These are phyloP conservation scores for Colletotrichum sp. DNA, from an alignment of 2,329 filamentous ascomycete genomes.

Conservation along the genomic window DNA sequence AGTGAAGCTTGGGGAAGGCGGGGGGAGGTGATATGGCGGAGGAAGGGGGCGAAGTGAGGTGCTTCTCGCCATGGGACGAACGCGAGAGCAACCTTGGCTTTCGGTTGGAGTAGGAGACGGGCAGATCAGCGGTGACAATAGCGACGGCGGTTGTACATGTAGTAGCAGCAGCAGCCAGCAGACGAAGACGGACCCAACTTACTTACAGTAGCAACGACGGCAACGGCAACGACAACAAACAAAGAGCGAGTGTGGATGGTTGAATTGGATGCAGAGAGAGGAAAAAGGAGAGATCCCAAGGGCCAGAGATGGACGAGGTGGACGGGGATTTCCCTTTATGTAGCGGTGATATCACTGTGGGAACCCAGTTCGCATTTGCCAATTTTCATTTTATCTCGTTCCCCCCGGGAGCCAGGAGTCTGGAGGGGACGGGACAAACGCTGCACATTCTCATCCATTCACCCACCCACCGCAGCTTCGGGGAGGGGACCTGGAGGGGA, in stretches of 20 bases:
- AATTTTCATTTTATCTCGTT: constrained; percentile 21
- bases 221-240: neutral
- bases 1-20: neutral
- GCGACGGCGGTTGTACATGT: neutral
- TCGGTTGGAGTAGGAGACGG: neutral
- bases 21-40: neutral
- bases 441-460: neutral
- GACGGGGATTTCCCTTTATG: constrained; percentile 19
- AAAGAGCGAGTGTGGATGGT: constrained; percentile 6
- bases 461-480: neutral
- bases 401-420: constrained; percentile 1
- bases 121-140: constrained; percentile 6
- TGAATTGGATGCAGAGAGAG: neutral
- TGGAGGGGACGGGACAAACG: neutral
- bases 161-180: neutral
- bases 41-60: neutral
- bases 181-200: neutral
- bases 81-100: neutral
- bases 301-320: neutral
- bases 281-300: neutral
- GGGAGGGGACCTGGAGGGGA: neutral
- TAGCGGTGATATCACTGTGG: constrained; percentile 23
- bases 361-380: constrained; percentile 21
- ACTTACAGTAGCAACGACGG: constrained; percentile 13
- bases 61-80: neutral